Conservation (phyloP, 805 yeast species). For the Spathaspora hagerdaliae region DNA sequence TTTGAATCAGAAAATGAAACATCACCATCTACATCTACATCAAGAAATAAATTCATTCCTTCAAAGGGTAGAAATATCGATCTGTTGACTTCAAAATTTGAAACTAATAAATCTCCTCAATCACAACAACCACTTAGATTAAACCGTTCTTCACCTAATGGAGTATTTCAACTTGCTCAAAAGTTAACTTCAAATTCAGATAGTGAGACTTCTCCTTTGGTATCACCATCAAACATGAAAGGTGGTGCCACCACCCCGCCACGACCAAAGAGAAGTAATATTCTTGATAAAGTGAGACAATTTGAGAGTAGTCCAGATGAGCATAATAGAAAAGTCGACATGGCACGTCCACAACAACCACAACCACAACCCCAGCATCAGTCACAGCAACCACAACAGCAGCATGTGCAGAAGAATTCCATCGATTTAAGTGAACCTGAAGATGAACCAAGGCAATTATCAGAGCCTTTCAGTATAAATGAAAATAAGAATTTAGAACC, state of each 20-base stretch:
- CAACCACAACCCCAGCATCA: neutral
- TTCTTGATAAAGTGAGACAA: constrained; percentile 34
- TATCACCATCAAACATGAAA: constrained; percentile 11
- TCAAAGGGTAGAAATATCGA: constrained; percentile 9
- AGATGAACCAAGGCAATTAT: constrained; percentile 3
- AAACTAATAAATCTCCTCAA: constrained; percentile 4
- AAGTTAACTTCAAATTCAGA: constrained; percentile 15
- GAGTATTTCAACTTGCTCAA: constrained; percentile 22
- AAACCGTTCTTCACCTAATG: constrained; percentile 1
- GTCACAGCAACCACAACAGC: neutral
- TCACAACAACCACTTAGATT: neutral
- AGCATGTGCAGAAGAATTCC: neutral
- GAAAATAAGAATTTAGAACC: too few species aligned
- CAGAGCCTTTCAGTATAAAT: constrained; percentile 2
- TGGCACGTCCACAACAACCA: neutral
- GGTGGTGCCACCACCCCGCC: constrained; percentile 2
- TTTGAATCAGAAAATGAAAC: too few species aligned
- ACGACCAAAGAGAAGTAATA: constrained; percentile 16
- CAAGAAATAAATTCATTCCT: neutral
- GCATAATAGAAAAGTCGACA: too few species aligned
- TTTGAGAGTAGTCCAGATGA: constrained; percentile 25
- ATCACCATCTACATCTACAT: too few species aligned
- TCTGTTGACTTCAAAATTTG: constrained; percentile 21
- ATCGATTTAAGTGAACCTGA: neutral
- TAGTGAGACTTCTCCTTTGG: neutral